Evolutionary conservation across 179 eudicot species (phyloP).

Genomic region (Spinacia oleracea): DNA sequence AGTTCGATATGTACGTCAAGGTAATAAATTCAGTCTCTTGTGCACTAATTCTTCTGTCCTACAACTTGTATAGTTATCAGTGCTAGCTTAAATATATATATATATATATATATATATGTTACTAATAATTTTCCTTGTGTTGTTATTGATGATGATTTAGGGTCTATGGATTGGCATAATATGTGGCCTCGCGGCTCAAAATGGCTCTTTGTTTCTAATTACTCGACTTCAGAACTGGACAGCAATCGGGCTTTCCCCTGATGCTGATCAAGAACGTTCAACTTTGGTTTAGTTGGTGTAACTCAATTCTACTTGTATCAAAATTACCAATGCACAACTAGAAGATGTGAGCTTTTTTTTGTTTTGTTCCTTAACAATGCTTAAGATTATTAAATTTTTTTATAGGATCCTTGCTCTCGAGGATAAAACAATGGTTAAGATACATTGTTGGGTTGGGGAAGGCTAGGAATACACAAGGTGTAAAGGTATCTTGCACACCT

Average conservation of each 20-base stretch:
- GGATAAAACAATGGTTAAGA: too few relatives aligned
- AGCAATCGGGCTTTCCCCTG: slow-evolving; percentile 29
- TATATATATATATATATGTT: too few relatives aligned
- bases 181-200: slow-evolving; percentile 60
- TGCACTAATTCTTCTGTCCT: not conserved
- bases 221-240: slow-evolving; percentile 50
- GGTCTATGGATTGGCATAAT: slow-evolving; percentile 81
- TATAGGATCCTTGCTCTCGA: too few relatives aligned
- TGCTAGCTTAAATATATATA: too few relatives aligned
- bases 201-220: slow-evolving; percentile 47
- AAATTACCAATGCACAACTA: not conserved
- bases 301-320: not conserved
- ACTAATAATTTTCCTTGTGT: too few relatives aligned
- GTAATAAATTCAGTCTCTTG: slow-evolving; percentile 20
- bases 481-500: too few relatives aligned
- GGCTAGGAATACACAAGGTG: too few relatives aligned
- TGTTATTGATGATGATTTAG: slow-evolving; percentile 32
- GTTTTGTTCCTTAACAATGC: not conserved
- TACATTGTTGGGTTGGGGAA: too few relatives aligned
- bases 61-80: too few relatives aligned
- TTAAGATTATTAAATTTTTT: too few relatives aligned
- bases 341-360: not conserved
- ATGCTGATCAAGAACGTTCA: not conserved
- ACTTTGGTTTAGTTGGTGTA: not conserved
- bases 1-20: slow-evolving; percentile 57